Evolutionary conservation across 2,329 filamentous ascomycete genomes (phyloP), one percentile per base, ranked within the genome.

Genomic region (Exophiala lecanii-corni): DNA sequence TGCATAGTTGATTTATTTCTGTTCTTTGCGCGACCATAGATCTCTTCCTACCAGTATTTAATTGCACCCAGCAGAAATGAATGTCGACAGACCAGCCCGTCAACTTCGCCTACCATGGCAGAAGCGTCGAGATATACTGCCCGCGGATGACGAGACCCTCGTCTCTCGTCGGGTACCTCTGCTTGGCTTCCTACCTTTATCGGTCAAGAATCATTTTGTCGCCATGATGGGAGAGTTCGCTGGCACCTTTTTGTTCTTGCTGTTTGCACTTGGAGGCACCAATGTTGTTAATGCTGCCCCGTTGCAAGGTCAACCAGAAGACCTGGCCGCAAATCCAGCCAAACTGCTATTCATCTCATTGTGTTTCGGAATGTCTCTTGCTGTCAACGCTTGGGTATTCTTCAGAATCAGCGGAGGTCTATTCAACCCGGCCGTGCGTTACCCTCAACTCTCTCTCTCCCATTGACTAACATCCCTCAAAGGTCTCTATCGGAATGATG

Each of bases 401-500:
- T 75, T 71, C 53, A 64, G 72, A 4, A 64, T 75, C 21, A 72
- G 68, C 4, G 72, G 72, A 18, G 71, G 70, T 4, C 54, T 74
- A 9, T 74, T 75, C 52, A 75, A 74, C 44, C 72, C 71, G 1
- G 64, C 62, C 26, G 68, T 72, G n/a, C 41, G 43, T 21, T 7
- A 16, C 19, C n/a, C 23, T 12, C 12, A 15, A 17, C n/a, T 5
- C 36, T 33, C 23, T 10, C 13, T 36, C 10, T 16, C 10, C 12
- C 6, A 13, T 6, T 17, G 30, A 15, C 18, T 6, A 13, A 12
- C 20, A 16, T 36, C 4, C n/a, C 9, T 41, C 12, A 21, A 26
- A 68, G 66, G 67, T 74, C 10, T 78, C 79, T 0, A 60, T 82
- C 1, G 76, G 72, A 1, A 70, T 82, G 21, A 68, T 68, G 71